Base-by-base conservation (phyloP, 1,284 basidiomycete species). In the Leucoagaricus sp. region DNA sequence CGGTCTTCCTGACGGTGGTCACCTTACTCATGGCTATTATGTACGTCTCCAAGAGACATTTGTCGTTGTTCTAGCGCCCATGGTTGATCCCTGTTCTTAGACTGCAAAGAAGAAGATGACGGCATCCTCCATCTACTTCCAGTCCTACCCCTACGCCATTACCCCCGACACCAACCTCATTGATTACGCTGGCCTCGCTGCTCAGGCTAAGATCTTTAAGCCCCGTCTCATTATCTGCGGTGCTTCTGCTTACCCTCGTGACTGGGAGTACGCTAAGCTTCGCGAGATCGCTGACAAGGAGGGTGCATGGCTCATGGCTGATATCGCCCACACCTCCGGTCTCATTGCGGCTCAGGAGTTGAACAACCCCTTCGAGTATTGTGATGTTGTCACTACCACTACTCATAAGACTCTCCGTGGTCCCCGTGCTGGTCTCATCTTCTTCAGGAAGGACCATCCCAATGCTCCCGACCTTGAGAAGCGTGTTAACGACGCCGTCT, bases 21-120 rank as follows among this genome's bases (percentile, higher is more conserved):
- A 99, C 76, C 85, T 99, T 64, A 98, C 96, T 42, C 96, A 98
- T 74, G 96, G 96, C 38, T 97, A 97, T 82, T 98, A 98, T 77
- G 89, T 91, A 66, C 61, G 85, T 76, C 19, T 13, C 58, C 38
- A 13, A 17, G 15, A 17, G 21, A 3, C n/a, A 3, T 40, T 19
- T 33, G 49, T 53, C 56, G 38, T 54, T 58, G 77, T 74, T 60
- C 72, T 77, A 51, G 79, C 31, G 28, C 28, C 34, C n/a, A 48
- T 17, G 9, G 75, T 55, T 51, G 58, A 55, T 50, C 60, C 53
- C 10, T 36, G 45, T 57, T 55, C 80, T 56, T 67, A 91, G 90
- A 98, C 96, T 61, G 95, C 95, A 62, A 98, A 98, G 81, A 97
- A 98, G 84, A 99, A 99, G 80, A 99, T 99, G 87, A 98, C 96